These are phyloP conservation scores for Backusella circina DNA, from an alignment of 192 early-diverging fungal genomes.

Conservation along the genomic window DNA sequence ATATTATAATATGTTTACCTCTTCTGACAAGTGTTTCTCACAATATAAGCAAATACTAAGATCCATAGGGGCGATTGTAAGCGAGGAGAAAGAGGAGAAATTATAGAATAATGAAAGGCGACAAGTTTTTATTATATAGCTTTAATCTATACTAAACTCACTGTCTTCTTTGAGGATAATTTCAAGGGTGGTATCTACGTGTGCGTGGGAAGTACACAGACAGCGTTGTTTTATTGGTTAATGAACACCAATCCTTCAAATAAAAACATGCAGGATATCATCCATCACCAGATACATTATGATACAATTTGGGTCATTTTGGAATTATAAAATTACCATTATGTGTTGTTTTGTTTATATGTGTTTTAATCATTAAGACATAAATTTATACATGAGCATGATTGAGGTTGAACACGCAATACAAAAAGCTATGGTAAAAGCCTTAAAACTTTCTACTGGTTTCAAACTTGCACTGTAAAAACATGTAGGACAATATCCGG, in stretches of 20 bases:
- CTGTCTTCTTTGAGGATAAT: neutral
- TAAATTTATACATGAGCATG: neutral
- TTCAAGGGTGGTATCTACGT: neutral
- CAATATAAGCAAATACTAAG: slow-evolving; percentile 12
- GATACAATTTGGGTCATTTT: neutral
- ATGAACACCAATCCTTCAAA: neutral
- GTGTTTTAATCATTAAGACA: slow-evolving; percentile 1
- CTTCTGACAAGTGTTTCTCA: slow-evolving; percentile 5
- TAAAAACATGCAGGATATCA: neutral
- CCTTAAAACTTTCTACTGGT: neutral
- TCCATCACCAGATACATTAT: neutral
- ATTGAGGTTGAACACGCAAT: slow-evolving; percentile 18
- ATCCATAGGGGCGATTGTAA: neutral
- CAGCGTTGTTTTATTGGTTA: neutral
- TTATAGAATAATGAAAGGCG: neutral
- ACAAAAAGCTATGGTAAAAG: slow-evolving; percentile 18
- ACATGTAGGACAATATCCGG: slow-evolving; percentile 22
- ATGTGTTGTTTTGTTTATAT: neutral
- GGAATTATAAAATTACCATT: neutral
- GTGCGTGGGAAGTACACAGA: neutral
- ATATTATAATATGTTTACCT: neutral
- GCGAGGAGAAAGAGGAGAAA: neutral
- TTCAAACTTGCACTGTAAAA: slow-evolving; percentile 21
- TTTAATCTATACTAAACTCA: neutral
- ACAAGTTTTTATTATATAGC: neutral